A percentile compares a stretch with the other conserved stretches of the same genome.
Conservation (phyloP, 306 rosid genomes). For the Cucumis melo region DNA sequence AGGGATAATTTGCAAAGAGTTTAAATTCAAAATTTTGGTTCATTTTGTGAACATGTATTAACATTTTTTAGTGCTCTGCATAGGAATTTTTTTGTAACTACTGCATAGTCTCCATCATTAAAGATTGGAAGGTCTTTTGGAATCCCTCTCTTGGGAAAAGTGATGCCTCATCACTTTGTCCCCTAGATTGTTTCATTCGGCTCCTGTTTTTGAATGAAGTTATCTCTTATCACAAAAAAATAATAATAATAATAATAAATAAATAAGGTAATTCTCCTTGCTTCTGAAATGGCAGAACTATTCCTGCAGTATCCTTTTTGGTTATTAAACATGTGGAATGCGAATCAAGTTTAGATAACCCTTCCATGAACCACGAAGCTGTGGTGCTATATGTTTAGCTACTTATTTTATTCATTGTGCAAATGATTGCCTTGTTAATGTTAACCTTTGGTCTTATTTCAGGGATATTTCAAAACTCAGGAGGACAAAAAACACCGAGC, state of each 20-base stretch:
- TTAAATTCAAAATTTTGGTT: background rate
- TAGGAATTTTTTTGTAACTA: too few relatives aligned
- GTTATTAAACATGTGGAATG: background rate
- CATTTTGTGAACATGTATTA: background rate
- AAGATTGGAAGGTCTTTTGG: too few relatives aligned
- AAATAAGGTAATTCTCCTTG: background rate
- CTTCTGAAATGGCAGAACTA: background rate
- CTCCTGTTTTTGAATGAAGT: too few relatives aligned
- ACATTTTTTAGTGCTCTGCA: too few relatives aligned
- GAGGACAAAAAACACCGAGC: constrained; percentile 89
- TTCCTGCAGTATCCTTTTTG: background rate
- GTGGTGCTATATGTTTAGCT: background rate
- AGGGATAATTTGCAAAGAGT: background rate
- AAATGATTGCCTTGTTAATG: background rate
- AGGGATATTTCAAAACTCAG: constrained; percentile 47
- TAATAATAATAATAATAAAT: too few relatives aligned
- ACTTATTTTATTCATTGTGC: background rate
- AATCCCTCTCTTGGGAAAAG: too few relatives aligned
- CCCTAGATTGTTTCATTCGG: too few relatives aligned
- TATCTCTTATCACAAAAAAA: too few relatives aligned
- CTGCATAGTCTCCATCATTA: too few relatives aligned
- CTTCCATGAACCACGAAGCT: background rate
- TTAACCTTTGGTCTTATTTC: background rate
- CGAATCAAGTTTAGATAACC: background rate
- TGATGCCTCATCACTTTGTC: too few relatives aligned